A percentile compares a stretch with the other conserved stretches of the same genome.
These are phyloP conservation scores for Gastrodia elata DNA, from an alignment of 106 monocot species.

Conservation along the genomic window DNA sequence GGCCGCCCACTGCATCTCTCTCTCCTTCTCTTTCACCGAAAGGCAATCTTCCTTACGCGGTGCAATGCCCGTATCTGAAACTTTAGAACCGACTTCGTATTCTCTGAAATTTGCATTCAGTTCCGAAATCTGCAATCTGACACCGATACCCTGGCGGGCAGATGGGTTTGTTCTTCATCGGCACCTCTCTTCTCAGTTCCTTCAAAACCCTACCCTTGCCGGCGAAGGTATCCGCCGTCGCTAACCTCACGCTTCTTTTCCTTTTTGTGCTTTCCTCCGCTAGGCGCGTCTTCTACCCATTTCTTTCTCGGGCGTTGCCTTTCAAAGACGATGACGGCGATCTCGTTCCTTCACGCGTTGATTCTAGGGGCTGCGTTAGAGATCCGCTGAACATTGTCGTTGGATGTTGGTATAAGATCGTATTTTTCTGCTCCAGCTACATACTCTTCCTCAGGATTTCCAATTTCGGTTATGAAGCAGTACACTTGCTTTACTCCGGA, in stretches of 20 bases:
- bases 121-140: conserved; percentile 2
- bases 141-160: background rate
- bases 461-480: conserved; percentile 35
- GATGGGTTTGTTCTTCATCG: conserved; percentile 23
- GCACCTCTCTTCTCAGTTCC: conserved; percentile 1
- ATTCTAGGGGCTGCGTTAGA: background rate
- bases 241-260: conserved; percentile 20
- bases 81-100: background rate
- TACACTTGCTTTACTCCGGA: conserved; percentile 4
- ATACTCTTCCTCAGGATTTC: conserved; percentile 29
- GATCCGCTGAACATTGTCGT: conserved; percentile 7
- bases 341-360: background rate
- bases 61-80: conserved; percentile 31
- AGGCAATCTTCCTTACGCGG: conserved; percentile 1
- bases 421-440: conserved; percentile 32
- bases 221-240: conserved; percentile 20
- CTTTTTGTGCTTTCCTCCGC: conserved; percentile 18
- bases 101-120: background rate
- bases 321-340: conserved; percentile 14
- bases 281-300: conserved; percentile 16
- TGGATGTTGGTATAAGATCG: conserved; percentile 28
- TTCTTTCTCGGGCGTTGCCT: conserved; percentile 4
- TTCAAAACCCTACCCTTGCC: conserved; percentile 22
- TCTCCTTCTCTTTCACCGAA: background rate
- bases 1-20: background rate